Evolutionary conservation across 2,329 filamentous ascomycete genomes (phyloP), one percentile per base, ranked within the genome.

Genomic region (Phialophora macrospora): DNA sequence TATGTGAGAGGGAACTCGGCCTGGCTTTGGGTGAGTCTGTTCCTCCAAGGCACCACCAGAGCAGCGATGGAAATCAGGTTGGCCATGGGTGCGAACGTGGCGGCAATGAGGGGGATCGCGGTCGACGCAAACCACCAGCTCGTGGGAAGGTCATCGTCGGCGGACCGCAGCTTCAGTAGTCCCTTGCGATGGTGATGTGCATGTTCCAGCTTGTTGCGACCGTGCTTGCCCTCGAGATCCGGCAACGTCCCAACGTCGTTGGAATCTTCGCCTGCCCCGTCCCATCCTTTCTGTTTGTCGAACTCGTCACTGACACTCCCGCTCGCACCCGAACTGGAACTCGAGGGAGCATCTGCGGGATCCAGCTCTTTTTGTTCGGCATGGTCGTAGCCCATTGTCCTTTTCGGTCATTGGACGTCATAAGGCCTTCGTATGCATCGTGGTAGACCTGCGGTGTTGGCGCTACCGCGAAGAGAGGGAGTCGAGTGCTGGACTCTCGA

Each of bases 51-150:
- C 30, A 87, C 88, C 1, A 92, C 91, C n/a, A 97, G 82, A 7
- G 93, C 91, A 67, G 90, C 92, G 65, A 97, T 92, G 64, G 90
- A 94, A 77, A 95, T 90, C 32, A 95, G 88, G 64, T 93, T 96
- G 2, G 93, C 93, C 9, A 96, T 85, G 0, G 93, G 93, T 0
- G 92, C 92, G 2, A 95, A 84, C 0, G 93, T 92, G 38, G 92
- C 93, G 1, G 93, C 92, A 11, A 95, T 84, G 74, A 97, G 87
- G 34, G 90, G 91, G 68, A 93, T 82, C 2, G 80, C 81, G 0
- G 81, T 84, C 2, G 81, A 82, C 1, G 81, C 81, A 68, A 83
- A 75, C 82, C 82, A 84, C 81, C 81, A 83, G 58, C 80, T 77
- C 59, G 73, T 73, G 46, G 68, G 77, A 51, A 80, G 77, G 55